These are phyloP conservation scores for Cordyceps militaris DNA, from an alignment of 2,329 filamentous ascomycete genomes.

Conservation along the genomic window DNA sequence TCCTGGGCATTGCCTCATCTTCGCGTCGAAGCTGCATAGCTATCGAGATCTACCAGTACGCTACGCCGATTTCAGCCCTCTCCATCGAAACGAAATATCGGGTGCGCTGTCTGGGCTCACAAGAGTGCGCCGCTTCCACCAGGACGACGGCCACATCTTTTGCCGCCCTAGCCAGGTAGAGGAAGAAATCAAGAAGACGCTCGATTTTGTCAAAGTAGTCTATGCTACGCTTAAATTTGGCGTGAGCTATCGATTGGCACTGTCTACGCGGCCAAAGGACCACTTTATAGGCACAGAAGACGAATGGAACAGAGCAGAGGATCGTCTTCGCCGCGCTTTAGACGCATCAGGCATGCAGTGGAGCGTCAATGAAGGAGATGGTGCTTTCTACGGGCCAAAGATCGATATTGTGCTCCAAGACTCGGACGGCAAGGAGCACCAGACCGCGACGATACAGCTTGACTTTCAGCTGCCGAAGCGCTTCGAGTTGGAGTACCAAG, in stretches of 20 bases:
- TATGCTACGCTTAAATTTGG: constrained; percentile 65
- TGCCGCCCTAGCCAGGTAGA: constrained; percentile 71
- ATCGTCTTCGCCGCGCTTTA: constrained; percentile 32
- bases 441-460: constrained; percentile 82
- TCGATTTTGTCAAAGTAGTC: constrained; percentile 67
- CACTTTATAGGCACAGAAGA: constrained; percentile 69
- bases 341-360: constrained; percentile 66
- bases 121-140: constrained; percentile 78
- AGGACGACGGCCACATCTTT: constrained; percentile 89
- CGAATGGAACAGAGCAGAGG: constrained; percentile 48
- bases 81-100: constrained; percentile 82
- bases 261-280: constrained; percentile 71
- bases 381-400: constrained; percentile 87
- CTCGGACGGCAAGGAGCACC: constrained; percentile 76
- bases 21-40: constrained; percentile 63
- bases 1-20: constrained; percentile 80
- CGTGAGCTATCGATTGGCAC: constrained; percentile 60
- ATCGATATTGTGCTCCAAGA: constrained; percentile 81
- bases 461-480: constrained; percentile 84
- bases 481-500: constrained; percentile 69
- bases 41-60: constrained; percentile 77
- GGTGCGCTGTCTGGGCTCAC: constrained; percentile 77
- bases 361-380: constrained; percentile 72
- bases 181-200: constrained; percentile 63
- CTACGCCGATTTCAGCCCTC: constrained; percentile 78